Percentiles rank a stretch among this genome's conserved stretches.
Conservation (phyloP, 306 rosid species). For the Bauhinia variegata region DNA sequence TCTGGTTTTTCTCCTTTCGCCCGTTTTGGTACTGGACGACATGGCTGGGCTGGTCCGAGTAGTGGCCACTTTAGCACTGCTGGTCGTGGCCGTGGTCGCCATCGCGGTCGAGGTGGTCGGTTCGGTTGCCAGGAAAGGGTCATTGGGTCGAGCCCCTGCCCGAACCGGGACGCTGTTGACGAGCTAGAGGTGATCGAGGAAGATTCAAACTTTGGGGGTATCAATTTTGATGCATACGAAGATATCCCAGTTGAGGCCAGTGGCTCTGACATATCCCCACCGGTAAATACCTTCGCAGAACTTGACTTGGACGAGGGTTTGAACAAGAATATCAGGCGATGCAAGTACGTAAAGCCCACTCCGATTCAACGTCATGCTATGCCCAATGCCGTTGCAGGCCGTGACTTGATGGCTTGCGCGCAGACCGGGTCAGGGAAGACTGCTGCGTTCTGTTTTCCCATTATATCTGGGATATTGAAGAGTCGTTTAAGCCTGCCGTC, state of each 20-base stretch:
- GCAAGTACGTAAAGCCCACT: slow-evolving; percentile 85
- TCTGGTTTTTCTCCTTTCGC: not conserved
- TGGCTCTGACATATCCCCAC: slow-evolving; percentile 62
- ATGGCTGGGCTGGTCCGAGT: slow-evolving; percentile 20
- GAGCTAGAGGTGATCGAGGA: slow-evolving; percentile 21
- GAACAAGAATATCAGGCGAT: slow-evolving; percentile 58
- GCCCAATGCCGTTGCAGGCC: slow-evolving; percentile 65
- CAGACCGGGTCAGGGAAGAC: slow-evolving; percentile 88
- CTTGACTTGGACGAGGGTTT: slow-evolving; percentile 61
- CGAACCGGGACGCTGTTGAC: not conserved
- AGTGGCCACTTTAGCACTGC: slow-evolving; percentile 1
- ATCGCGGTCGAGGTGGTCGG: slow-evolving; percentile 10
- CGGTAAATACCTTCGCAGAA: slow-evolving; percentile 60
- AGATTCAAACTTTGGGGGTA: slow-evolving; percentile 12
- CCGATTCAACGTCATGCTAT: slow-evolving; percentile 87
- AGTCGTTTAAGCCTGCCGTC: slow-evolving; percentile 21
- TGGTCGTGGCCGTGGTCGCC: slow-evolving; percentile 6
- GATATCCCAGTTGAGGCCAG: slow-evolving; percentile 75
- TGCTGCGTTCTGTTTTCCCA: slow-evolving; percentile 84
- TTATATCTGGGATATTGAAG: slow-evolving; percentile 66
- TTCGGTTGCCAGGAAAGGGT: not conserved
- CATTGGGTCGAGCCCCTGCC: not conserved
- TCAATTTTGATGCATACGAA: slow-evolving; percentile 79
- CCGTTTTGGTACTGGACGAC: slow-evolving; percentile 16
- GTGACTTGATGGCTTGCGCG: slow-evolving; percentile 83